phyloP scores from a whole-genome alignment of 2,329 filamentous ascomycete species.

The Corniculantispora saksenae region DNA sequence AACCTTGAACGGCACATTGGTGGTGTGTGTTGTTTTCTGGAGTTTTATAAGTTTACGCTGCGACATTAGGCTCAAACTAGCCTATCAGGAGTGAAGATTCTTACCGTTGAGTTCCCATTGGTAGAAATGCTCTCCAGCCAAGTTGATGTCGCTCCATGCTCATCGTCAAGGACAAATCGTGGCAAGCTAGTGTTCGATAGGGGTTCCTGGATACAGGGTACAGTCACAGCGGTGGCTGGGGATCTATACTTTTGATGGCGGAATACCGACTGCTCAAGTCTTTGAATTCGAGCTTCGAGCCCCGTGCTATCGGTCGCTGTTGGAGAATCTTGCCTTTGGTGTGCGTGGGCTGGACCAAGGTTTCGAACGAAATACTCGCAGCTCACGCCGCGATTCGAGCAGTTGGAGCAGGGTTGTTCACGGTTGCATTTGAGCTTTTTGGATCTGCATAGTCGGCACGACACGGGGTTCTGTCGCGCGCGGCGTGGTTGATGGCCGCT shows the following conservation, averaged over 20 bases:
- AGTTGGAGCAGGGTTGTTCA: slow-evolving; percentile 8
- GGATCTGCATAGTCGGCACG: neutral
- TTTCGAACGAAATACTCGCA: neutral
- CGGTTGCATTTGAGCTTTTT: slow-evolving; percentile 8
- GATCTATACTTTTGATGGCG: neutral
- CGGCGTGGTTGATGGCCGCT: neutral
- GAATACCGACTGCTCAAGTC: slow-evolving; percentile 1
- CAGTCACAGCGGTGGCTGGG: neutral
- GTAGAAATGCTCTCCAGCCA: neutral
- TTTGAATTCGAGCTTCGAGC: neutral
- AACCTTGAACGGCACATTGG: no score
- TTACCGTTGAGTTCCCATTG: neutral
- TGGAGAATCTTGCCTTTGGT: neutral
- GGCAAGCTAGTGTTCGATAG: neutral
- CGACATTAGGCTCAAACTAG: no score
- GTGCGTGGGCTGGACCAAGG: neutral
- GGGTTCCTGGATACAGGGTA: neutral
- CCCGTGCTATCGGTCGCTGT: neutral
- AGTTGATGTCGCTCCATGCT: neutral
- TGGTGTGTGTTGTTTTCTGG: no score
- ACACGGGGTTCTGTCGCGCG: slow-evolving; percentile 1
- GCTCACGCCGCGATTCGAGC: neutral
- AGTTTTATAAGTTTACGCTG: no score
- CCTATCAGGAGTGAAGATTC: neutral
- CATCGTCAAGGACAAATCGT: neutral